Evolutionary conservation across 306 rosid species (phyloP), one percentile per base, ranked within the genome.

Genomic region (Quercus cerris): DNA sequence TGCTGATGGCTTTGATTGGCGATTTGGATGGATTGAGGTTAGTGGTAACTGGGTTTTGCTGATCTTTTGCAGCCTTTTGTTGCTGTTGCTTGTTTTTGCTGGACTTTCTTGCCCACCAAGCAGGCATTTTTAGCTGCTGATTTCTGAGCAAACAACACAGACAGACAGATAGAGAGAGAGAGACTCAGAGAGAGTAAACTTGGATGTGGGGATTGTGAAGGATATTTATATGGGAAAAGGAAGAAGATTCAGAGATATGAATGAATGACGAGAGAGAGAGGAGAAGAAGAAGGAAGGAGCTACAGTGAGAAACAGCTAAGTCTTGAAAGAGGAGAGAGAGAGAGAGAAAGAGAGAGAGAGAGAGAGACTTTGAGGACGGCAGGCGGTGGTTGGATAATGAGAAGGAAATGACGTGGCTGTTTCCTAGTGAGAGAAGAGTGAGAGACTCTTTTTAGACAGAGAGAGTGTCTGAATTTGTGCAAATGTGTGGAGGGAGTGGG

Each of bases 61-160:
- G 46, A 41, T 41, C 46, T 41, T 41, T 64, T n/a, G 81, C 62
- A 87, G 13, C 19, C 49, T 25, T 73, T 19, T 77, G 83, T 56
- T 77, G 87, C 30, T 88, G 86, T n/a, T 84, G 87, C 52, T 90
- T 94, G 85, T 62, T 87, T 90, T 89, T 94, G 75, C 86, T 38
- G 18, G 90, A 85, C 77, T 90, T 94, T 56, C 72, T 91, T 54
- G 71, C 85, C 99, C 99, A 94, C 97, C 99, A 93, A 74, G 89
- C 91, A 74, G 97, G 97, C 99, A 94, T 93, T 82, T 80, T 86
- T 41, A 18, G 28, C 13, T 30, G 31, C 80, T 20, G 68, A 19
- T 44, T 41, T 41, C 46, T 3, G 14, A 46, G 27, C 14, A 44
- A 80, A 17, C 17, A 28, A 6, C 15, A 30, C 19, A 7, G 5